These are phyloP conservation scores for Buddleja alternifolia DNA, from an alignment of 257 asterid species.

Conservation along the genomic window DNA sequence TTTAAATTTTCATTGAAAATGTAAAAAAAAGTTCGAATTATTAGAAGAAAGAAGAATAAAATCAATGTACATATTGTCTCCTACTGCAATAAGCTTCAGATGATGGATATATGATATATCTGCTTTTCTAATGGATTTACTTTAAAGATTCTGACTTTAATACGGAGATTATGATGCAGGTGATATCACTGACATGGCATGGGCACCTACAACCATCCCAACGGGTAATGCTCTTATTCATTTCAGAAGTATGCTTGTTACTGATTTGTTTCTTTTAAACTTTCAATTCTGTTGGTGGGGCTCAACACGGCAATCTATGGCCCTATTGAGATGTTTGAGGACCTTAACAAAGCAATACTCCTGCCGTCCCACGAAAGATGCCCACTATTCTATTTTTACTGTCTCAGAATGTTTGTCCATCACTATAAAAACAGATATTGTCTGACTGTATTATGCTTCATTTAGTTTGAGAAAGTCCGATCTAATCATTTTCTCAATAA, in stretches of 20 bases:
- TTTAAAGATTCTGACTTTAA: conserved; percentile 25
- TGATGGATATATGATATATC: conserved; percentile 14
- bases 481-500: too few relatives aligned
- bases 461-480: too few relatives aligned
- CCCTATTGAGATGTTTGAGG: background rate
- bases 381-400: too few relatives aligned
- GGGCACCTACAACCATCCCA: conserved; percentile 78
- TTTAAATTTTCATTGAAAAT: too few relatives aligned
- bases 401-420: too few relatives aligned
- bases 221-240: conserved; percentile 48
- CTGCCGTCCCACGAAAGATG: too few relatives aligned
- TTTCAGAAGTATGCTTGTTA: background rate
- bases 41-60: too few relatives aligned
- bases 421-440: too few relatives aligned
- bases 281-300: background rate
- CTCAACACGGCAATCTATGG: background rate
- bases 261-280: background rate
- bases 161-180: conserved; percentile 51
- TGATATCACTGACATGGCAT: conserved; percentile 76
- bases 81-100: background rate
- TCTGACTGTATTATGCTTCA: too few relatives aligned
- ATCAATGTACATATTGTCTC: background rate
- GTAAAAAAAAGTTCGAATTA: background rate
- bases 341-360: too few relatives aligned
- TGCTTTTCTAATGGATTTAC: conserved; percentile 11